Evolutionary conservation across 305 asterid genomes (phyloP).

Genomic region (Striga hermonthica): DNA sequence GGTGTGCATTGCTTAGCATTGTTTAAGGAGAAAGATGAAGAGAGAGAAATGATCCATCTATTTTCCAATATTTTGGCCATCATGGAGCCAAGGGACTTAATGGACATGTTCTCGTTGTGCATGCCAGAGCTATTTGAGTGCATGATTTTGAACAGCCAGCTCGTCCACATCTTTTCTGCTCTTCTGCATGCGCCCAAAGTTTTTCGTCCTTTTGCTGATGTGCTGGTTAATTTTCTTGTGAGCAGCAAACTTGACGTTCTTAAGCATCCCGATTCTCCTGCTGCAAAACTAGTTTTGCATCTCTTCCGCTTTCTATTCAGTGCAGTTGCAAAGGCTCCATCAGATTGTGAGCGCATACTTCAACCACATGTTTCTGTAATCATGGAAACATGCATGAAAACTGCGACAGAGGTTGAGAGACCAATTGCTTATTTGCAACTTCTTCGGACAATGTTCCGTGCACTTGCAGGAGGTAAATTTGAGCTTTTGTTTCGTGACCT

Average conservation of each 20-base stretch:
- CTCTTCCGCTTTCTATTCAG: conserved; percentile 87
- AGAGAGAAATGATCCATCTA: conserved; percentile 89
- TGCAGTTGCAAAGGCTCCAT: conserved; percentile 93
- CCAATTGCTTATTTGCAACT: conserved; percentile 95
- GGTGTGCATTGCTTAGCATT: conserved; percentile 98
- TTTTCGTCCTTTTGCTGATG: conserved; percentile 98
- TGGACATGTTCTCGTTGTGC: conserved; percentile 99
- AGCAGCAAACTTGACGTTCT: conserved; percentile 96
- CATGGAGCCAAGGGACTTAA: conserved; percentile 97
- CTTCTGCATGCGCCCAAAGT: conserved; percentile 95
- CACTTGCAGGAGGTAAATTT: conserved; percentile 97
- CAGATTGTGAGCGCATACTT: conserved; percentile 96
- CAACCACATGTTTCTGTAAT: conserved; percentile 93
- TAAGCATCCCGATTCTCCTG: conserved; percentile 97
- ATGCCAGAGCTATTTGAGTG: conserved; percentile 97
- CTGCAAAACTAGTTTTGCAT: conserved; percentile 96
- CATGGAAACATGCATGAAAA: conserved; percentile 98
- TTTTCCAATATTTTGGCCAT: conserved; percentile 95
- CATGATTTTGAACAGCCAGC: conserved; percentile 96
- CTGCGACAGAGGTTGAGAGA: conserved; percentile 86
- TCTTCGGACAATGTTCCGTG: conserved; percentile 95
- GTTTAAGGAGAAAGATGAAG: conserved; percentile 98
- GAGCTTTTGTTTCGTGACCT: conserved; percentile 89
- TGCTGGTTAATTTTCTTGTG: conserved; percentile 92
- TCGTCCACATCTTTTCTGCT: conserved; percentile 87